A percentile compares a stretch with the other conserved stretches of the same genome.
phyloP scores from a whole-genome alignment of 768 basidiomycete species.

The Suillus cothurnatus region DNA sequence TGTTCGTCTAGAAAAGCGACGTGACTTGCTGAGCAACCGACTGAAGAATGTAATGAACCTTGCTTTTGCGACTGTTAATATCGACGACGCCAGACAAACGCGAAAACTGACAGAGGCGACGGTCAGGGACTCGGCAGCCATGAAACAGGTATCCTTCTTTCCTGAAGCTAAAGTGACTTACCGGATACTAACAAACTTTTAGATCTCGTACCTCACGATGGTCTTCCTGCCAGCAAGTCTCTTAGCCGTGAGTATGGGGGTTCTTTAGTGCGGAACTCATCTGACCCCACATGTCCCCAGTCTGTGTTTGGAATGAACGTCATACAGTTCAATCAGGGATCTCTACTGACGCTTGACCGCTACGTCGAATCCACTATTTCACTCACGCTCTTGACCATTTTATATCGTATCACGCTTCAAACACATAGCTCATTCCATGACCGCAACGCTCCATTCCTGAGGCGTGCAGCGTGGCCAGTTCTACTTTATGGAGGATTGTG shows the following conservation, averaged over 20 bases:
- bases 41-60: slow-evolving; percentile 36
- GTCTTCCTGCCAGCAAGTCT: slow-evolving; percentile 63
- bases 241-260: slow-evolving; percentile 24
- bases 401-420: slow-evolving; percentile 64
- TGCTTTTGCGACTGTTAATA: slow-evolving; percentile 59
- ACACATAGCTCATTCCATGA: slow-evolving; percentile 27
- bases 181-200: background rate
- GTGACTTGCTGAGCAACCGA: slow-evolving; percentile 31
- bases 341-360: slow-evolving; percentile 35
- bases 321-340: slow-evolving; percentile 40
- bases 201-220: slow-evolving; percentile 57
- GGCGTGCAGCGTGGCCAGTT: slow-evolving; percentile 27
- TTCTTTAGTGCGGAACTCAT: background rate
- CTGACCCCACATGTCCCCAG: slow-evolving; percentile 26
- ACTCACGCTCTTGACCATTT: slow-evolving; percentile 51
- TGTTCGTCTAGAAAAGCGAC: slow-evolving; percentile 40
- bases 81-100: slow-evolving; percentile 56
- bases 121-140: slow-evolving; percentile 43
- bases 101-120: slow-evolving; percentile 49
- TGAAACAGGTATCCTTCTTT: slow-evolving; percentile 31
- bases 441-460: slow-evolving; percentile 16
- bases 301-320: slow-evolving; percentile 61
- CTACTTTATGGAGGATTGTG: slow-evolving; percentile 7
- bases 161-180: slow-evolving; percentile 27
- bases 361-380: slow-evolving; percentile 46